Evolutionary conservation across 163 green algal genomes (phyloP).

Genomic region (Scenedesmus sp.): DNA sequence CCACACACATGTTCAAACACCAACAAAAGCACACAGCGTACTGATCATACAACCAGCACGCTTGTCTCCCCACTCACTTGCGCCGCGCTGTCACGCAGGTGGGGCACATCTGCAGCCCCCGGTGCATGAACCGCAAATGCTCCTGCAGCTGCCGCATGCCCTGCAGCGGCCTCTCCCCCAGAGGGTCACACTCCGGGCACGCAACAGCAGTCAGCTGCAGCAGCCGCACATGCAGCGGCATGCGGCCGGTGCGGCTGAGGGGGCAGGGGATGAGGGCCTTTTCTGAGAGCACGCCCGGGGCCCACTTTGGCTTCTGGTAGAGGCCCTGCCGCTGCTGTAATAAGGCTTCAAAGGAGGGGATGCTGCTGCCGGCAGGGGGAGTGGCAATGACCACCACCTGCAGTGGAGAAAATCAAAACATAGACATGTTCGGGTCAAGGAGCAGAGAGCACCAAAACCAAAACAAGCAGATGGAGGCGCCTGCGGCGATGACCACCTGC

Average conservation of each 20-base stretch:
- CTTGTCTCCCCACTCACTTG: slow-evolving; percentile 58
- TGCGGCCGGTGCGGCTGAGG: neutral
- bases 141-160: slow-evolving; percentile 58
- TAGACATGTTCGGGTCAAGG: too few species aligned
- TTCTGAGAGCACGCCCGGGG: slow-evolving; percentile 53
- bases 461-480: too few species aligned
- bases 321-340: neutral
- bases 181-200: slow-evolving; percentile 69
- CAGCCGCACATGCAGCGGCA: slow-evolving; percentile 66
- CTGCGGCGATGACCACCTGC: too few species aligned
- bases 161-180: slow-evolving; percentile 53
- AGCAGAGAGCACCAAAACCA: too few species aligned
- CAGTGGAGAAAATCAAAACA: too few species aligned
- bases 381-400: slow-evolving; percentile 30
- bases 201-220: slow-evolving; percentile 62
- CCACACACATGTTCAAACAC: too few species aligned
- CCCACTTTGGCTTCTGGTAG: slow-evolving; percentile 62
- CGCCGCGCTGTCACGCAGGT: slow-evolving; percentile 63
- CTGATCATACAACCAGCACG: too few species aligned
- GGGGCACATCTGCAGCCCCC: slow-evolving; percentile 55
- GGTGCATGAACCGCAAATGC: slow-evolving; percentile 59
- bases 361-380: neutral
- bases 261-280: neutral
- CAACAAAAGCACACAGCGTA: too few species aligned
- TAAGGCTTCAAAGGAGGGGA: slow-evolving; percentile 12